Evolutionary conservation across 768 basidiomycete genomes (phyloP).

Genomic region (Hypholoma sublateritium): DNA sequence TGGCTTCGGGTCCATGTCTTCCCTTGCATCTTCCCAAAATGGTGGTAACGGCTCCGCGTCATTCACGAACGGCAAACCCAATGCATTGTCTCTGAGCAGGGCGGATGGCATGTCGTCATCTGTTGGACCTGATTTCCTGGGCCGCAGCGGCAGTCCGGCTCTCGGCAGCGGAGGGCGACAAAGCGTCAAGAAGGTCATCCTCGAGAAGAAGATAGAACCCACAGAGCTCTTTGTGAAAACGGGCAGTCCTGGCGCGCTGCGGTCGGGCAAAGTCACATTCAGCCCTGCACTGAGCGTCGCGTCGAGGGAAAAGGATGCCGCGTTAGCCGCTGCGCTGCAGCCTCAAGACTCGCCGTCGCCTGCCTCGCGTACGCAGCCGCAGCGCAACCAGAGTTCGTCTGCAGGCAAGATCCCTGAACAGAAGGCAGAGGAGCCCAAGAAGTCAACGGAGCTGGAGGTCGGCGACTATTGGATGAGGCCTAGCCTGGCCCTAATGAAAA

Average conservation of each 20-base stretch:
- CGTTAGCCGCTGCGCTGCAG: slow-evolving; percentile 31
- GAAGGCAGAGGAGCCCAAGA: slow-evolving; percentile 23
- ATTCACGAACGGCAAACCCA: slow-evolving; percentile 54
- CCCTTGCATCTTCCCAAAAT: slow-evolving; percentile 33
- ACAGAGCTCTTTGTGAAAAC: slow-evolving; percentile 63
- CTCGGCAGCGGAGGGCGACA: slow-evolving; percentile 69
- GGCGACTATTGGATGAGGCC: slow-evolving; percentile 95
- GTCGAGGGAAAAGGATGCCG: slow-evolving; percentile 70
- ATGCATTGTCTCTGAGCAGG: slow-evolving; percentile 53
- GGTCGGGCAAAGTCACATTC: slow-evolving; percentile 62
- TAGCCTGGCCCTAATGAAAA: slow-evolving; percentile 67
- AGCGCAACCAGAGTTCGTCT: slow-evolving; percentile 42
- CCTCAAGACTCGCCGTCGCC: slow-evolving; percentile 35
- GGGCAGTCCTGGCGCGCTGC: slow-evolving; percentile 41
- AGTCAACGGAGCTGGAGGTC: slow-evolving; percentile 53
- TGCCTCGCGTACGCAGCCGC: slow-evolving; percentile 34
- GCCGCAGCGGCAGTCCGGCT: slow-evolving; percentile 58
- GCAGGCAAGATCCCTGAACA: slow-evolving; percentile 28
- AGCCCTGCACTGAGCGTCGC: slow-evolving; percentile 75
- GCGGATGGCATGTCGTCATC: slow-evolving; percentile 44
- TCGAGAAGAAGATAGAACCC: slow-evolving; percentile 83
- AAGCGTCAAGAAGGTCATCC: slow-evolving; percentile 90
- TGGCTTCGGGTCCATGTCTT: slow-evolving; percentile 60
- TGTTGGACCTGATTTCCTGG: slow-evolving; percentile 59
- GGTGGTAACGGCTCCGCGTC: slow-evolving; percentile 41